Evolutionary conservation across 768 basidiomycete genomes (phyloP).

Genomic region (Butyriboletus loyo): DNA sequence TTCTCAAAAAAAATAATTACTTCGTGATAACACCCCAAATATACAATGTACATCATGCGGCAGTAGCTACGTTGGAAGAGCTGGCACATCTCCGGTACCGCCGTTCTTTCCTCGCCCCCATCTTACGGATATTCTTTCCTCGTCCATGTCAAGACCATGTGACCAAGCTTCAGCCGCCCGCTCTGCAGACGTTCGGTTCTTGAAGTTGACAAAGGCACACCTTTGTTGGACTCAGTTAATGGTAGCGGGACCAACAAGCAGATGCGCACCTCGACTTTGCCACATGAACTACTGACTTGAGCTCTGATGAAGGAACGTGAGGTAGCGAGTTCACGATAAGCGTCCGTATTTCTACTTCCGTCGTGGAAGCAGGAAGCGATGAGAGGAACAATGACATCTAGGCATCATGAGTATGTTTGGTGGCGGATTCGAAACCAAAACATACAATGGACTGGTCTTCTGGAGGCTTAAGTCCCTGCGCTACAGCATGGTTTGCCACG

Average conservation of each 20-base stretch:
- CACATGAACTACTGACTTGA: constrained; percentile 85
- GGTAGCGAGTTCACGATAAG: constrained; percentile 67
- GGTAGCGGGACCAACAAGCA: not conserved
- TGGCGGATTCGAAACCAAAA: constrained; percentile 14
- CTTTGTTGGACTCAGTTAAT: constrained; percentile 34
- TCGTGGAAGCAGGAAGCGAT: constrained; percentile 64
- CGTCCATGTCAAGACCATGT: constrained; percentile 86
- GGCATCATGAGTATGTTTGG: constrained; percentile 1
- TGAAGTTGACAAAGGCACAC: constrained; percentile 97
- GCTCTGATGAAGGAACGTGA: constrained; percentile 54
- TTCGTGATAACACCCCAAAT: not conserved
- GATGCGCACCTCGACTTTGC: constrained; percentile 66
- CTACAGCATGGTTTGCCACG: constrained; percentile 71
- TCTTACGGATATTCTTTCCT: constrained; percentile 66
- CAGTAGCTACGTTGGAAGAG: not conserved
- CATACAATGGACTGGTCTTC: constrained; percentile 84
- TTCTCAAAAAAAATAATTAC: not conserved
- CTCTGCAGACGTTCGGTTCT: constrained; percentile 78
- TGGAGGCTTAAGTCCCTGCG: constrained; percentile 82
- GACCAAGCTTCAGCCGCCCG: constrained; percentile 85
- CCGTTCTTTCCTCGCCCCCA: constrained; percentile 81
- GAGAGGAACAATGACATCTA: constrained; percentile 88
- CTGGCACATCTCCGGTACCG: constrained; percentile 31
- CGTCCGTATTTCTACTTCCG: constrained; percentile 73
- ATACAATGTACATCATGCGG: constrained; percentile 12